These are phyloP conservation scores for Paramecium sexaurelia DNA, from an alignment of 73 alveolate species.

Conservation along the genomic window DNA sequence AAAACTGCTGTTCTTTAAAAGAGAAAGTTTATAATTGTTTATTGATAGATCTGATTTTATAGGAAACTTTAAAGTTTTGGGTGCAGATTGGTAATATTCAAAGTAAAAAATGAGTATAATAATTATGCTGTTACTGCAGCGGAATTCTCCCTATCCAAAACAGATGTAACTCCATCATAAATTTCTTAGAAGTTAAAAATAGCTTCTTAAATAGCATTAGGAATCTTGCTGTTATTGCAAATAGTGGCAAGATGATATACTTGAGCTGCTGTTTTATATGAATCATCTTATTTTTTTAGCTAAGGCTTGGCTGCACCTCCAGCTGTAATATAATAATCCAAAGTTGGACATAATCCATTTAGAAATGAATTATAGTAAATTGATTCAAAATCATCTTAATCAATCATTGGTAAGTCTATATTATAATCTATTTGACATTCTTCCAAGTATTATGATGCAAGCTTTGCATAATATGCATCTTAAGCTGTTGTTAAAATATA, in stretches of 20 bases:
- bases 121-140: neutral
- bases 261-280: conserved; percentile 24
- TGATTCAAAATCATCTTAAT: conserved; percentile 39
- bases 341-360: neutral
- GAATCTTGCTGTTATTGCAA: neutral
- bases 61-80: neutral
- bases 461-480: conserved; percentile 5
- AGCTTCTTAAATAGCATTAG: neutral
- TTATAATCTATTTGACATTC: neutral
- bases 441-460: neutral
- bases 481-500: neutral
- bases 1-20: neutral
- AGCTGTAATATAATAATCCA: neutral
- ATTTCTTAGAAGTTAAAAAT: conserved; percentile 11
- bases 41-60: neutral
- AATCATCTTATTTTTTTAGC: conserved; percentile 1
- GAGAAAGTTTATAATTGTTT: neutral
- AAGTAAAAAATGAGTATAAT: neutral
- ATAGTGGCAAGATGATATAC: neutral
- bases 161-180: neutral
- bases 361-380: neutral
- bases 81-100: neutral
- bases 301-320: conserved; percentile 44
- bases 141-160: conserved; percentile 39
- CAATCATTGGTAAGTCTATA: neutral